Conservation (phyloP, 352 stramenopile genomes). For the Blastocystis hominis region DNA sequence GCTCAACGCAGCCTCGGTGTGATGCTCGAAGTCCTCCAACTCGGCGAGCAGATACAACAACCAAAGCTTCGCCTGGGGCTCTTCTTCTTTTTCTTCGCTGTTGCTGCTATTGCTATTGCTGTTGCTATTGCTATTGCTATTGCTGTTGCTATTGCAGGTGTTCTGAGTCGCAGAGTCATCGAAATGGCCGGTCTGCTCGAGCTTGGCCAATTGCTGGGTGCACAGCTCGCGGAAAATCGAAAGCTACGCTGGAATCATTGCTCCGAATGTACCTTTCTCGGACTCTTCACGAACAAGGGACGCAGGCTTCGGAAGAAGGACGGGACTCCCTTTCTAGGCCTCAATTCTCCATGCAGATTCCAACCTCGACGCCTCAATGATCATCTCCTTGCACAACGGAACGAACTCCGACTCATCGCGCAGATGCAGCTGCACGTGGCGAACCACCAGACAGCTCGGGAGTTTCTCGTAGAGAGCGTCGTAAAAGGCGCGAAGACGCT, state of each 20-base stretch:
- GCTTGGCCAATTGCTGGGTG: not conserved
- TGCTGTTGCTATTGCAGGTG: no score
- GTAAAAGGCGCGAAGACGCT: not conserved
- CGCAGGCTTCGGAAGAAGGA: constrained; percentile 17
- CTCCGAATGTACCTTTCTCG: not conserved
- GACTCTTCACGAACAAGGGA: not conserved
- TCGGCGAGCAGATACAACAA: not conserved
- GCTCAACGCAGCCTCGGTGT: not conserved
- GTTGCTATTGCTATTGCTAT: no score
- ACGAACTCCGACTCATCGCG: not conserved
- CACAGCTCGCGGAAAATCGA: not conserved
- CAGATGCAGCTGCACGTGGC: not conserved
- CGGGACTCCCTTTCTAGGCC: not conserved
- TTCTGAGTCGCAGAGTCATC: not conserved
- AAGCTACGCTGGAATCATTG: not conserved
- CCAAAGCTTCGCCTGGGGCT: not conserved
- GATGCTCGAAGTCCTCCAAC: not conserved
- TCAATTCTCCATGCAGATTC: not conserved
- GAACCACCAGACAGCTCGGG: not conserved
- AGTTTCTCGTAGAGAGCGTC: not conserved
- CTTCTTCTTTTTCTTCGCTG: not conserved
- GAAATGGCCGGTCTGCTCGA: not conserved
- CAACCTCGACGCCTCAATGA: not conserved
- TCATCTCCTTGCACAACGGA: not conserved
- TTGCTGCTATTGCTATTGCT: no score